Evolutionary conservation across 2,329 filamentous ascomycete species (phyloP).

Genomic region (Aspergillus felis): DNA sequence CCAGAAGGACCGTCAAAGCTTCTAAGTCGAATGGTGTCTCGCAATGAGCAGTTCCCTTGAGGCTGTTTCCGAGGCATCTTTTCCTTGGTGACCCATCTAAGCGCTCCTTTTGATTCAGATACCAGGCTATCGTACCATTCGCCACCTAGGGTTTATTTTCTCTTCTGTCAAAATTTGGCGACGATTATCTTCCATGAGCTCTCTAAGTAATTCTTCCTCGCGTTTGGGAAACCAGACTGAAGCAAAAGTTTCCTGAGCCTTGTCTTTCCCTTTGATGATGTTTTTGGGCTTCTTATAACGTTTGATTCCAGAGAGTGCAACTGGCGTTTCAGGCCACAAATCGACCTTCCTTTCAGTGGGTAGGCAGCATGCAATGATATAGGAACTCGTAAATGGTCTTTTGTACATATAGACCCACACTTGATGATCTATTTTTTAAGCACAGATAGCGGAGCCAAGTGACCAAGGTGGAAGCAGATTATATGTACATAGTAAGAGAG

Average conservation of each 20-base stretch:
- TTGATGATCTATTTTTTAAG: slow-evolving; percentile 7
- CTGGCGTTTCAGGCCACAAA: not conserved
- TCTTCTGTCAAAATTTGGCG: slow-evolving; percentile 3
- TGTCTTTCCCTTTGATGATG: not conserved
- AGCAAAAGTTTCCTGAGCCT: not conserved
- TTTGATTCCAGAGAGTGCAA: not conserved
- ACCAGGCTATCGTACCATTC: slow-evolving; percentile 12
- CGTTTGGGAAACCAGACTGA: not conserved
- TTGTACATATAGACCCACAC: slow-evolving; percentile 3
- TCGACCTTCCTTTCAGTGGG: not conserved
- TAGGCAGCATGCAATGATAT: not conserved
- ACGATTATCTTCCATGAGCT: not conserved
- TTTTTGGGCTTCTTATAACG: not conserved
- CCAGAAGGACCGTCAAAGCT: slow-evolving; percentile 56
- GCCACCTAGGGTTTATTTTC: slow-evolving; percentile 4
- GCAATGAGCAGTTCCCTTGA: slow-evolving; percentile 13
- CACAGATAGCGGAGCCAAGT: slow-evolving; percentile 1
- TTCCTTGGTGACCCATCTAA: slow-evolving; percentile 7
- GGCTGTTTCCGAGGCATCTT: slow-evolving; percentile 6
- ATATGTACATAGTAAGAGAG: slow-evolving; percentile 35
- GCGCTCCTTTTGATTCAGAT: slow-evolving; percentile 11
- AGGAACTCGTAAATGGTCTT: not conserved
- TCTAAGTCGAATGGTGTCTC: slow-evolving; percentile 26
- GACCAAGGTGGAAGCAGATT: slow-evolving; percentile 7
- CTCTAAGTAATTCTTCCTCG: not conserved